Conservation (phyloP, 768 basidiomycete species). For the Auricularia auricula-judae region DNA sequence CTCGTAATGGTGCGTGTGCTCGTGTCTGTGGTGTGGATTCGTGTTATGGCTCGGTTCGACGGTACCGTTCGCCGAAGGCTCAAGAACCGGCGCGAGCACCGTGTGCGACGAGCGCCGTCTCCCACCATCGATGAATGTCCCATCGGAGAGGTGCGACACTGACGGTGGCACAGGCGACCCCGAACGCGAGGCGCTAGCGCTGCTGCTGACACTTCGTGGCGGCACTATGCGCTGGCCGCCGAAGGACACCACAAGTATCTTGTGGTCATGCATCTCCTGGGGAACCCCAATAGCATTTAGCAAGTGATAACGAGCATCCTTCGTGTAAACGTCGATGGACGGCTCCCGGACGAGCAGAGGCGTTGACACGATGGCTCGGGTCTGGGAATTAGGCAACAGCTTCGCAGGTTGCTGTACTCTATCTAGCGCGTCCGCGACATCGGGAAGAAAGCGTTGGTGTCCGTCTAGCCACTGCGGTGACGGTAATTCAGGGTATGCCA, state of each 20-base stretch:
- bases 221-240: constrained; percentile 65
- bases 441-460: constrained; percentile 35
- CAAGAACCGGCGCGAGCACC: no score
- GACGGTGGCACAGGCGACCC: neutral
- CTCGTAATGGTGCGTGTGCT: neutral
- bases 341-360: constrained; percentile 66
- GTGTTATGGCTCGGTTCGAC: no score
- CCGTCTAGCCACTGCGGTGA: constrained; percentile 48
- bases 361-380: constrained; percentile 34
- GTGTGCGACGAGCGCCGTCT: no score
- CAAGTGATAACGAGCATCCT: constrained; percentile 40
- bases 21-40: no score
- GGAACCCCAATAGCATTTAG: constrained; percentile 53
- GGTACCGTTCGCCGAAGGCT: no score
- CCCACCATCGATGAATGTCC: no score
- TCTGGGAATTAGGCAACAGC: neutral
- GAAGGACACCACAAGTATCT: constrained; percentile 68
- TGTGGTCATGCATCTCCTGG: constrained; percentile 35
- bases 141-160: no score
- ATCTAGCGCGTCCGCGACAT: constrained; percentile 24
- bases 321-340: constrained; percentile 37
- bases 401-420: neutral
- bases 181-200: neutral
- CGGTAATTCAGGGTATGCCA: constrained; percentile 39
- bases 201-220: constrained; percentile 28